Evolutionary conservation across 192 early-diverging fungal genomes (phyloP).

Genomic region (Linnemannia exigua): DNA sequence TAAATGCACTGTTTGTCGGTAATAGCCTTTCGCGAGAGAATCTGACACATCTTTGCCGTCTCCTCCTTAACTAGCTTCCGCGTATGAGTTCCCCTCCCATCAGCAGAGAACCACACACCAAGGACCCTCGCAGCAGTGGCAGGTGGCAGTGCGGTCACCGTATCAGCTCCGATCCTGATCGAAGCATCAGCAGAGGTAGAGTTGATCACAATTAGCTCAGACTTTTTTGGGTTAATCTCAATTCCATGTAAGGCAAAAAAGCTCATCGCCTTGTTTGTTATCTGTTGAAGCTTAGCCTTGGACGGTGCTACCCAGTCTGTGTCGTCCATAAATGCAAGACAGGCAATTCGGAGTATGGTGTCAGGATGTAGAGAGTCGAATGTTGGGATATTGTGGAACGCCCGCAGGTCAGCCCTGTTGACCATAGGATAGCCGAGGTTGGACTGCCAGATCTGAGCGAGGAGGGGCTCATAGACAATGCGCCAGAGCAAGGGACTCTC

Average conservation of each 20-base stretch:
- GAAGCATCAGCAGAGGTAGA: neutral
- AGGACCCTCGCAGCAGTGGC: neutral
- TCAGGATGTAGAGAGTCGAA: neutral
- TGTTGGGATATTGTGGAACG: neutral
- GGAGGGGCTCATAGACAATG: constrained; percentile 21
- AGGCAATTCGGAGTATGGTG: too few relatives aligned
- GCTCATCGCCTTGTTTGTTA: too few relatives aligned
- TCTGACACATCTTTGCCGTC: neutral
- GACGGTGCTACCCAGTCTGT: too few relatives aligned
- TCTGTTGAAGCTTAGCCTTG: too few relatives aligned
- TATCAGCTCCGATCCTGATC: neutral
- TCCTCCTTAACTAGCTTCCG: neutral
- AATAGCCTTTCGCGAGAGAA: constrained; percentile 9
- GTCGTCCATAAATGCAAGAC: too few relatives aligned
- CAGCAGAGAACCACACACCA: constrained; percentile 12
- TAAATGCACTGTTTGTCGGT: constrained; percentile 37
- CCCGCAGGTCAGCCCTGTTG: too few relatives aligned
- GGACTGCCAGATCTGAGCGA: neutral
- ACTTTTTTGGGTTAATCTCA: too few relatives aligned
- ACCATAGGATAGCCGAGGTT: too few relatives aligned
- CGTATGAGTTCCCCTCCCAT: neutral
- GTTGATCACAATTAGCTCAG: neutral
- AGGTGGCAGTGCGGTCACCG: neutral
- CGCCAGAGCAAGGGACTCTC: constrained; percentile 39
- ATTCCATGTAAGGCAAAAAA: too few relatives aligned